Base-by-base conservation (phyloP, 352 stramenopile genomes). In the Aphanomyces cochlioides region DNA sequence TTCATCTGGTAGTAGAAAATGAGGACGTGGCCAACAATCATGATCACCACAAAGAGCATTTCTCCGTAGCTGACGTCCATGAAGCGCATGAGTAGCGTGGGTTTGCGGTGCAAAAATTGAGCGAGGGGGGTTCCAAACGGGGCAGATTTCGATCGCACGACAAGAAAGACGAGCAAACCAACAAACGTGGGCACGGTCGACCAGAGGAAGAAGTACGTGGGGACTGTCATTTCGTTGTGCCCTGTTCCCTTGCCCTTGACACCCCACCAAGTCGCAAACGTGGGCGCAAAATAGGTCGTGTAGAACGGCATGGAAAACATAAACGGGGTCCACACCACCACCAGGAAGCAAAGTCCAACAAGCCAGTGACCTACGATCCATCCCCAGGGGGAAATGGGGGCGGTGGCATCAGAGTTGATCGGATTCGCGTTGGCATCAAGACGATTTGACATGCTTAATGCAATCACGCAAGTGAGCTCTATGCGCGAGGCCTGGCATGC, bases 61-160 rank as follows among this genome's bases (percentile, higher is more conserved):
- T 50, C 10, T n/a, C 43, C 43, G 2, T 50, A 50, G 43, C 10
- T 50, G 43, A 50, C 43, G 43, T 28, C 28, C 28, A 28, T 50
- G 43, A n/a, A 12, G 43, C 43, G 43, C 43, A 50, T n/a, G 10
- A n/a, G 10, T 1, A 50, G 43, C 10, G 43, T 40, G n/a, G 59
- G 59, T 38, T 67, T 67, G 59, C 59, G 59, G 10, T 67, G 59
- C 5, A 67, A 45, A 6, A 56, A 17, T 0, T 12, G 15, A 15
- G 59, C 43, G 8, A 67, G 0, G 15, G 7, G 59, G 19, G 59
- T 19, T 6, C 43, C 7, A 15, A n/a, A 40, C 59, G 41, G 40
- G 59, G 12, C 5, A 4, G 59, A 37, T 21, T 7, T 5, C 59
- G 38, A 5, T 56, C 17, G 38, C 37, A 61, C 54, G 54, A 17